These are phyloP conservation scores for Rubia tinctorum DNA, from an alignment of 305 asterid genomes.

Conservation along the genomic window DNA sequence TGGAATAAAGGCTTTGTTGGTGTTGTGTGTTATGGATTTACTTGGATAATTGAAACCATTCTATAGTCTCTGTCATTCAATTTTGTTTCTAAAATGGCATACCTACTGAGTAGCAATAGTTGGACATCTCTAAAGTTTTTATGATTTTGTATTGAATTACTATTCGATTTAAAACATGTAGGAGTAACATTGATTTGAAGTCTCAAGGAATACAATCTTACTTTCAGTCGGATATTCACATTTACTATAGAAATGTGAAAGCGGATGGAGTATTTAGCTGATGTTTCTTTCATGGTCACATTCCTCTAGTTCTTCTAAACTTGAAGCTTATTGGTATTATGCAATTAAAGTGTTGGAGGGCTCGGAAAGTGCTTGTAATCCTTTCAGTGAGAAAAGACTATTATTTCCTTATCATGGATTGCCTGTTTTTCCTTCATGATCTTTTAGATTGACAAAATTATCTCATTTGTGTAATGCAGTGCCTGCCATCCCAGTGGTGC, in stretches of 20 bases:
- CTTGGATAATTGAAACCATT: no score
- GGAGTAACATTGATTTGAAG: background rate
- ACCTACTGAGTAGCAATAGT: no score
- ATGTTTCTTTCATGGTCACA: background rate
- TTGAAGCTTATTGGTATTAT: background rate
- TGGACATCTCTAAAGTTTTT: background rate
- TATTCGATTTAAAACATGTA: no score
- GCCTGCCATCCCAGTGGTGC: slow-evolving; percentile 55
- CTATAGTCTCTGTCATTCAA: no score
- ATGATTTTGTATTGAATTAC: background rate
- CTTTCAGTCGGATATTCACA: background rate
- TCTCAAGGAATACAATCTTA: background rate
- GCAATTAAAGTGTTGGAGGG: background rate
- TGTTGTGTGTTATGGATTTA: no score
- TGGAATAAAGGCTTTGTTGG: no score
- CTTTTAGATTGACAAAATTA: background rate
- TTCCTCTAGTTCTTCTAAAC: background rate
- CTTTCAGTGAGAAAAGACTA: no score
- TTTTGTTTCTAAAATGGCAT: no score
- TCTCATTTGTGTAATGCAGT: slow-evolving; percentile 35
- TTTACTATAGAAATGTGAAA: background rate
- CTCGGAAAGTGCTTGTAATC: background rate
- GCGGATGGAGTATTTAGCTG: background rate
- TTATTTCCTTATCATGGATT: no score
- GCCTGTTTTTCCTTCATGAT: no score